A percentile compares a stretch with the other conserved stretches of the same genome.
Conservation (phyloP, 2,329 filamentous ascomycete genomes). For the Arachnopeziza araneosa region DNA sequence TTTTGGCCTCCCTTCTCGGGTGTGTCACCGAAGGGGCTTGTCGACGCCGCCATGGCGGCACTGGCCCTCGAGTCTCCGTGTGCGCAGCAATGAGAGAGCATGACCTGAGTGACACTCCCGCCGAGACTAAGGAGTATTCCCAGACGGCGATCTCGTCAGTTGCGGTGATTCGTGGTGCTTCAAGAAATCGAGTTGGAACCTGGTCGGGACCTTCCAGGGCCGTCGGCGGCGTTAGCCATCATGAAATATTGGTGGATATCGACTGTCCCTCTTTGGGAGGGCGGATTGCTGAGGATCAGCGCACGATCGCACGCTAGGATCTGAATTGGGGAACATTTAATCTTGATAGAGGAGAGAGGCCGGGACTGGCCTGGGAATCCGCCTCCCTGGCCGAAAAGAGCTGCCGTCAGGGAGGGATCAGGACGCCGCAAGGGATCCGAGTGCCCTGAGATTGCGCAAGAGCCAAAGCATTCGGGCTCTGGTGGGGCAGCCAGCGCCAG, state of each 20-base stretch:
- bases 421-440: background rate
- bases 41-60: background rate
- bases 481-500: too few relatives aligned
- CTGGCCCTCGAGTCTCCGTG: background rate
- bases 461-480: background rate
- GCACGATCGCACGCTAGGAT: background rate
- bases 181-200: background rate
- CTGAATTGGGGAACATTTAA: background rate
- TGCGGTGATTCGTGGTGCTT: background rate
- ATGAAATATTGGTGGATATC: background rate
- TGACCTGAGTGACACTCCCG: background rate
- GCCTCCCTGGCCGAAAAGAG: background rate
- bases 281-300: background rate
- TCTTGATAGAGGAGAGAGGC: background rate
- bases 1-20: background rate
- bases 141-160: background rate
- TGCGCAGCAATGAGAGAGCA: background rate
- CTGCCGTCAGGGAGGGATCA: background rate
- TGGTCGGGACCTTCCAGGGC: too few relatives aligned
- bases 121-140: background rate
- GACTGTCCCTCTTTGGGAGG: background rate
- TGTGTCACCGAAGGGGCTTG: background rate
- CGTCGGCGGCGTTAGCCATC: background rate
- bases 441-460: background rate
- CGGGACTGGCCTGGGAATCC: too few relatives aligned